Percentiles rank a stretch among this genome's conserved stretches.
phyloP scores from a whole-genome alignment of 2,329 filamentous ascomycete species.

The Colletotrichum musicola region DNA sequence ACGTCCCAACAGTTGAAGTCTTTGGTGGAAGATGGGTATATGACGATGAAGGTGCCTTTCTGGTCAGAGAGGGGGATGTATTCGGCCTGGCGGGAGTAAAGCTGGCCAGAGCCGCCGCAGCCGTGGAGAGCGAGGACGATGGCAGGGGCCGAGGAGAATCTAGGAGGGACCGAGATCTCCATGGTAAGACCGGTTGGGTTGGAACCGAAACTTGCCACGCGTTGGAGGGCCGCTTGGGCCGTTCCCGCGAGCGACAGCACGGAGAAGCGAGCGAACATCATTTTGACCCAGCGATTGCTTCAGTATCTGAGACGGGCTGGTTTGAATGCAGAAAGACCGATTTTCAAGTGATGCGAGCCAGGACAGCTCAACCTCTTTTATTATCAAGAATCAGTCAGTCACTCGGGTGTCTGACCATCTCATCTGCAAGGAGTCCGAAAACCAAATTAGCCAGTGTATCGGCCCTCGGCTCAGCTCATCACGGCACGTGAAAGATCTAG shows the following conservation, averaged over 20 bases:
- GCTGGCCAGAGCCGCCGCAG: slow-evolving; percentile 38
- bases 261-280: slow-evolving; percentile 6
- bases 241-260: slow-evolving; percentile 5
- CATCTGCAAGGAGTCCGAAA: too few species aligned
- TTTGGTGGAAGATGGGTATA: slow-evolving; percentile 45
- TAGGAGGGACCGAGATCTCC: slow-evolving; percentile 33
- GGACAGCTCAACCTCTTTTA: too few species aligned
- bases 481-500: too few species aligned
- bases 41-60: slow-evolving; percentile 58
- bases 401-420: too few species aligned
- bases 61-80: slow-evolving; percentile 51
- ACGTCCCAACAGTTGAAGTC: slow-evolving; percentile 64
- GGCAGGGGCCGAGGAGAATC: slow-evolving; percentile 24
- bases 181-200: slow-evolving; percentile 39
- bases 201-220: slow-evolving; percentile 30
- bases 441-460: too few species aligned
- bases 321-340: not conserved
- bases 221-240: slow-evolving; percentile 22
- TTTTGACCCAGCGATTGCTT: not conserved
- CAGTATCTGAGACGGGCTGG: not conserved
- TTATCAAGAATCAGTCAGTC: too few species aligned
- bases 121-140: slow-evolving; percentile 37
- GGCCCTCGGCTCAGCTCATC: too few species aligned
- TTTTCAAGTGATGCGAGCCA: too few species aligned
- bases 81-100: slow-evolving; percentile 27